A percentile compares a stretch with the other conserved stretches of the same genome.
phyloP scores from a whole-genome alignment of 305 asterid species.

The Stenogyne calaminthoides region DNA sequence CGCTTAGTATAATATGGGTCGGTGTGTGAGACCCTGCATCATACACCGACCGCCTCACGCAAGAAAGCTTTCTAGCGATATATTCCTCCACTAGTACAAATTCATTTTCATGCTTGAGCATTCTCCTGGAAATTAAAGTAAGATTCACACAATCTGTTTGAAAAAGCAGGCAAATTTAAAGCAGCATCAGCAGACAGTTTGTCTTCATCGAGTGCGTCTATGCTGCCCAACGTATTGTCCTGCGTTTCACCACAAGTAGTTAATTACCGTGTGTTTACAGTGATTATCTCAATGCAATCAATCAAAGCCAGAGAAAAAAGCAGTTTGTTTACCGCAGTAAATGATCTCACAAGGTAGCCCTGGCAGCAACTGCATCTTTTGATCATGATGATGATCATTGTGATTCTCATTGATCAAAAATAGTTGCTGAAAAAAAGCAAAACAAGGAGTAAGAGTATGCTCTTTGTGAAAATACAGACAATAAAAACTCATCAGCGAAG shows the following conservation, averaged over 20 bases:
- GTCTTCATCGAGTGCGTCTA: slow-evolving; percentile 65
- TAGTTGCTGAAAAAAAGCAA: slow-evolving; percentile 51
- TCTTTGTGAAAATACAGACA: background rate
- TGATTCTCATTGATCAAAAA: slow-evolving; percentile 41
- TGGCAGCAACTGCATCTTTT: slow-evolving; percentile 55
- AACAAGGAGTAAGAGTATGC: background rate
- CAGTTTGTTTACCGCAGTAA: slow-evolving; percentile 43
- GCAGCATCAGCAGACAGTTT: slow-evolving; percentile 50
- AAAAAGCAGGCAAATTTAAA: slow-evolving; percentile 53
- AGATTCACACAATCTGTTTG: slow-evolving; percentile 35
- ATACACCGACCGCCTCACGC: too few relatives aligned
- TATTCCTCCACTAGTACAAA: background rate
- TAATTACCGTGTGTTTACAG: background rate
- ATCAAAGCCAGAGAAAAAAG: background rate
- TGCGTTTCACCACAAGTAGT: slow-evolving; percentile 31
- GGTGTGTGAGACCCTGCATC: too few relatives aligned
- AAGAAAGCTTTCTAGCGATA: too few relatives aligned
- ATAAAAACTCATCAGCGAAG: background rate
- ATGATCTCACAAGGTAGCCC: slow-evolving; percentile 68
- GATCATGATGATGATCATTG: slow-evolving; percentile 33
- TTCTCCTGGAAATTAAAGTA: background rate
- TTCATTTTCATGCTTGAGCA: background rate
- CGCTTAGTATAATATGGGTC: too few relatives aligned
- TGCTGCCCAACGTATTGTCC: slow-evolving; percentile 41
- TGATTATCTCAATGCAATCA: background rate